Evolutionary conservation across 2,329 filamentous ascomycete genomes (phyloP), one percentile per base, ranked within the genome.

Genomic region (Aspergillus hortae): DNA sequence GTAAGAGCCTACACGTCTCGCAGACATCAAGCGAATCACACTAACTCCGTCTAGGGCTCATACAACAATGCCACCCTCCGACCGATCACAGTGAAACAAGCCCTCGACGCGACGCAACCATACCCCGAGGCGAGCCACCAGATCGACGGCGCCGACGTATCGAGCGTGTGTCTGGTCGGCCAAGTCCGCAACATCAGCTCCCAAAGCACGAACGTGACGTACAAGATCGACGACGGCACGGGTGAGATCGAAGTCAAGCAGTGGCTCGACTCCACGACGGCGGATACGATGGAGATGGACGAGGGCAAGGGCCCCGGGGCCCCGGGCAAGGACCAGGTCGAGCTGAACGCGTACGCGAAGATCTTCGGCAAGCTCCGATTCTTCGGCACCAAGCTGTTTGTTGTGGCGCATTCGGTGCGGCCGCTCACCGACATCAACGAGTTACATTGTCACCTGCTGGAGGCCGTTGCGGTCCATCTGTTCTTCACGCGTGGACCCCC

Each of bases 151-250:
- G 74, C 79, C 44, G 82, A 87, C 58, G 78, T 92, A 55, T 86
- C 85, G 40, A 81, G 92, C 76, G 77, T 95, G 56, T 92, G 89
- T 27, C 87, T 97, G 61, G 84, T 99, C 55, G 94, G 90, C 48
- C 92, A 96, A 78, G 86, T 99, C 63, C 90, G 91, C 69, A 86
- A 86, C 73, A 85, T 96, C 73, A 88, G 84, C 67, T 81, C 83
- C n/a, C 90, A 95, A 75, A 83, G 87, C 38, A 96, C 92, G 60
- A 95, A 96, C 75, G 85, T 91, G 61, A 96, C 90, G 43, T 95
- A 95, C 80, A 89, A 87, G 65, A 78, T 99, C 63, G 94, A 99
- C 74, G 94, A 99, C 73, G 94, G 94, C 69, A 99, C 95, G 1
- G 92, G 90, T 54, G 80, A 86, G 56, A 87, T 96, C 63, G 95